These are phyloP conservation scores for Santalum album DNA, from an alignment of 164 flowering plant genomes.

Conservation along the genomic window DNA sequence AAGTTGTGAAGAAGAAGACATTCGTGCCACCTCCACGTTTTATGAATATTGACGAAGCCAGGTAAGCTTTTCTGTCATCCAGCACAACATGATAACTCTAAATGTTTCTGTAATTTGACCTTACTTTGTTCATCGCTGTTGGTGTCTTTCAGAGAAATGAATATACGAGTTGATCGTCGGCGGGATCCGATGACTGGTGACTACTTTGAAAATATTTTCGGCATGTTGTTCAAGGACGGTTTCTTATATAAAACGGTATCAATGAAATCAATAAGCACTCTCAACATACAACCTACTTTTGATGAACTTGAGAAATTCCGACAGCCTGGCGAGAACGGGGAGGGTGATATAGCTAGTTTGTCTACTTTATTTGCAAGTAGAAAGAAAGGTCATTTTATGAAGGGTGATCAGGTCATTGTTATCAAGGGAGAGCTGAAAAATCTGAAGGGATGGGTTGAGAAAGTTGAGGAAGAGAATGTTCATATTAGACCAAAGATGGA, in stretches of 20 bases:
- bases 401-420: slow-evolving; percentile 90
- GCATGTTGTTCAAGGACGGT: slow-evolving; percentile 80
- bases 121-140: no score
- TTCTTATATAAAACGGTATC: slow-evolving; percentile 73
- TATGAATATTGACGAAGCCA: slow-evolving; percentile 84
- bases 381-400: slow-evolving; percentile 91
- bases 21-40: slow-evolving; percentile 91
- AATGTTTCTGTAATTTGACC: no score
- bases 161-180: slow-evolving; percentile 76
- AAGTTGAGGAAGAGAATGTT: slow-evolving; percentile 87
- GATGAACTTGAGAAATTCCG: slow-evolving; percentile 94
- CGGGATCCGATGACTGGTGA: slow-evolving; percentile 66
- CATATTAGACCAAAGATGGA: slow-evolving; percentile 71
- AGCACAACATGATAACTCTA: no score
- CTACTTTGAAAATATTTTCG: slow-evolving; percentile 61
- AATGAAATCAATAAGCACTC: slow-evolving; percentile 70
- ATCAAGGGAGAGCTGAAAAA: slow-evolving; percentile 84
- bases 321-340: slow-evolving; percentile 66
- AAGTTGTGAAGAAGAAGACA: slow-evolving; percentile 74
- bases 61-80: no score
- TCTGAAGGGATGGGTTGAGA: slow-evolving; percentile 92
- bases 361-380: slow-evolving; percentile 81
- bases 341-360: slow-evolving; percentile 57
- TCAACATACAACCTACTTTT: slow-evolving; percentile 73
- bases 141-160: slow-evolving; percentile 84